Conservation (phyloP, 1,284 basidiomycete genomes). For the Cystobasidium sp. region DNA sequence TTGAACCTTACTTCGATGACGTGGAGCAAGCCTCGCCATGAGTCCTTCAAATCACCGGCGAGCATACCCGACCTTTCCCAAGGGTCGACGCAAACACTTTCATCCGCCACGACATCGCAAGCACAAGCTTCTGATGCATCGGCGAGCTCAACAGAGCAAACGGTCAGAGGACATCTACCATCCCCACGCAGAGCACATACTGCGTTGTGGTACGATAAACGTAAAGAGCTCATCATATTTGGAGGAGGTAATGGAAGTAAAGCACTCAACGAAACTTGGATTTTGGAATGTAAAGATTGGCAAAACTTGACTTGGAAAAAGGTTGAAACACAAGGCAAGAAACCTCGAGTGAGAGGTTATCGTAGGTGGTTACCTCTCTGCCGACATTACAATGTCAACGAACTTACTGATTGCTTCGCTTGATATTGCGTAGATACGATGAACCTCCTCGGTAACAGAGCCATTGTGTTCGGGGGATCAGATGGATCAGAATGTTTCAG, state of each 20-base stretch:
- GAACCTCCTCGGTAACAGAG: conserved; percentile 44
- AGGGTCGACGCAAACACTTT: too few relatives aligned
- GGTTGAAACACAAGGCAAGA: conserved; percentile 44
- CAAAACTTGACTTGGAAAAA: conserved; percentile 44
- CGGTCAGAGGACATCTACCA: conserved; percentile 41
- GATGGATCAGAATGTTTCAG: conserved; percentile 48
- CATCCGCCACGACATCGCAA: not conserved
- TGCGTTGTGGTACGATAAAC: conserved; percentile 45
- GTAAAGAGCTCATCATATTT: conserved; percentile 48
- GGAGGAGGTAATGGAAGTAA: conserved; percentile 51
- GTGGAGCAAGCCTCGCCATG: conserved; percentile 31
- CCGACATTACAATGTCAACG: not conserved
- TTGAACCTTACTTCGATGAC: conserved; percentile 46
- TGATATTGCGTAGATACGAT: conserved; percentile 40
- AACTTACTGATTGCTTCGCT: not conserved
- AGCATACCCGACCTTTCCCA: too few relatives aligned
- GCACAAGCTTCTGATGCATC: not conserved
- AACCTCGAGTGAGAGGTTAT: conserved; percentile 48
- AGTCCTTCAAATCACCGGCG: not conserved
- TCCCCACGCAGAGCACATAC: conserved; percentile 50
- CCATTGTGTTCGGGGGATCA: conserved; percentile 46
- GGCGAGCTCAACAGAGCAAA: not conserved
- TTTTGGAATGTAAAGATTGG: conserved; percentile 46
- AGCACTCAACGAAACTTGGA: conserved; percentile 49
- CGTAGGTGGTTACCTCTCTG: conserved; percentile 24